phyloP scores from a whole-genome alignment of 2,329 filamentous ascomycete species.

The Stromatinia cepivora region DNA sequence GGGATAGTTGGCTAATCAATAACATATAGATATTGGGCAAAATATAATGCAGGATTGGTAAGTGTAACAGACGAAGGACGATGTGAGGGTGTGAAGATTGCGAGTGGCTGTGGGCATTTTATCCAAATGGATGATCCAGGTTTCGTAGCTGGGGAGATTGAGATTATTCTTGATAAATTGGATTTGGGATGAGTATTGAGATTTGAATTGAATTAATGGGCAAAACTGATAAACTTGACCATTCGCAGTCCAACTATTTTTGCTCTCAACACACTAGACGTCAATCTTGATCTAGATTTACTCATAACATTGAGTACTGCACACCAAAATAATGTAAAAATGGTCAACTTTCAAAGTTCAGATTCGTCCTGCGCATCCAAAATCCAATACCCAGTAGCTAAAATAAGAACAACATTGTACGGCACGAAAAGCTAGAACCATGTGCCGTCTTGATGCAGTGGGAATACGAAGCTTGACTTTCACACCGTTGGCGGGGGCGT shows the following conservation, averaged over 20 bases:
- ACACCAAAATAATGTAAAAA: not conserved
- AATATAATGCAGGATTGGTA: slow-evolving; percentile 40
- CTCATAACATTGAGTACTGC: not conserved
- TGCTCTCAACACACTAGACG: not conserved
- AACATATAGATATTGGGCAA: slow-evolving; percentile 38
- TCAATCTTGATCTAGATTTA: not conserved
- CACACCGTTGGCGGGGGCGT: slow-evolving; percentile 58
- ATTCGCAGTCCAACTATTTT: too few relatives aligned
- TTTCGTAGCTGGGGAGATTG: slow-evolving; percentile 40
- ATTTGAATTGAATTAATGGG: not conserved
- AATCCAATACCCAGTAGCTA: not conserved
- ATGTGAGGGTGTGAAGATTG: slow-evolving; percentile 37
- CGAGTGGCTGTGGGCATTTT: slow-evolving; percentile 41
- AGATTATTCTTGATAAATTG: slow-evolving; percentile 44
- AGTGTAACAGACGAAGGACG: slow-evolving; percentile 37
- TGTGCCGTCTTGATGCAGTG: not conserved
- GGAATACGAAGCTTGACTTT: slow-evolving; percentile 47
- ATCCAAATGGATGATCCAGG: slow-evolving; percentile 40
- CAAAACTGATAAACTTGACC: not conserved
- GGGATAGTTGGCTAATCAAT: not conserved
- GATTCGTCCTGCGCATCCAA: not conserved
- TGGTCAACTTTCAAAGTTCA: not conserved
- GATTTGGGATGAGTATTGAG: not conserved
- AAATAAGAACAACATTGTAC: not conserved
- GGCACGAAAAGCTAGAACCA: not conserved